Conservation (phyloP, 2,329 filamentous ascomycete species). For the Xylaria multiplex region DNA sequence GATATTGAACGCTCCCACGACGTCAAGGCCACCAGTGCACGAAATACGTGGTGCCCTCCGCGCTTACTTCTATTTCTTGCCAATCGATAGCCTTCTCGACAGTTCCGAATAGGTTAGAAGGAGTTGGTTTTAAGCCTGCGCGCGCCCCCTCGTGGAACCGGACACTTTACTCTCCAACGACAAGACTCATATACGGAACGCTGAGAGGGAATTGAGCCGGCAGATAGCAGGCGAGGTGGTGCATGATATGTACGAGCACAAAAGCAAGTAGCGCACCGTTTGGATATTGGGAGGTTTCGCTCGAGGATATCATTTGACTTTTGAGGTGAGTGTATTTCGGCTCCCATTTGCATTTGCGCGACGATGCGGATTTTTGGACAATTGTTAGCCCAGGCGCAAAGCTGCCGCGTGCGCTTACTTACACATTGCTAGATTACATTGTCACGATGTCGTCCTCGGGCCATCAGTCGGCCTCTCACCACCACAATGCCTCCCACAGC, state of each 20-base stretch:
- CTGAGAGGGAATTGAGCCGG: constrained; percentile 46
- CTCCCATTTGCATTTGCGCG: constrained; percentile 15
- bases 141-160: constrained; percentile 43
- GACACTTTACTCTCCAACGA: constrained; percentile 40
- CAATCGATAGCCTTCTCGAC: constrained; percentile 20
- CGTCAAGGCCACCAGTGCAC: constrained; percentile 44
- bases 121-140: constrained; percentile 35
- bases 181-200: constrained; percentile 40
- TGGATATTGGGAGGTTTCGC: constrained; percentile 52
- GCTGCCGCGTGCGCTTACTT: constrained; percentile 37
- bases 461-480: constrained; percentile 61
- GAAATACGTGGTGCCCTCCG: constrained; percentile 35
- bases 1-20: constrained; percentile 46
- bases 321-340: constrained; percentile 45
- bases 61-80: constrained; percentile 18
- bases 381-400: constrained; percentile 23
- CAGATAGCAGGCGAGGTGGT: constrained; percentile 53
- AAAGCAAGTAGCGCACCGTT: constrained; percentile 55
- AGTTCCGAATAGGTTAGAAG: constrained; percentile 26
- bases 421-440: constrained; percentile 49
- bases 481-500: constrained; percentile 68
- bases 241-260: constrained; percentile 56
- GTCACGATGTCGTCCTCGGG: constrained; percentile 67
- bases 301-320: constrained; percentile 47
- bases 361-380: constrained; percentile 9